phyloP scores from a whole-genome alignment of 208 protist genomes.

The Trypanosoma platydactyli region DNA sequence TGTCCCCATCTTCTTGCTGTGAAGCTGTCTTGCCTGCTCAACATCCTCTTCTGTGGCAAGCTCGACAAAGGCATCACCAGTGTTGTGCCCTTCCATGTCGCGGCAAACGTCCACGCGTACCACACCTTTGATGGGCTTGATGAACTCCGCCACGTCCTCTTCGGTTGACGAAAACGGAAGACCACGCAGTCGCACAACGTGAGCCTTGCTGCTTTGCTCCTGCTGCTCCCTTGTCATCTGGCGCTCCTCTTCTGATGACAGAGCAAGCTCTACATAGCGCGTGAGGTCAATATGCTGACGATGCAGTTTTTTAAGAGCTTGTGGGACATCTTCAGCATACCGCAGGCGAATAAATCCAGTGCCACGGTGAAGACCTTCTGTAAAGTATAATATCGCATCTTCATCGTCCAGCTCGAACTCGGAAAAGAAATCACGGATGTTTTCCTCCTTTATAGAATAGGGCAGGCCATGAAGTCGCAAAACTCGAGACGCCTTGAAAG shows the following conservation, averaged over 20 bases:
- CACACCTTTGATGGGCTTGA: slow-evolving; percentile 36
- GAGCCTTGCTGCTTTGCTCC: slow-evolving; percentile 28
- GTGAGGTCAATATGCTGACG: slow-evolving; percentile 39
- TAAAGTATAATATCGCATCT: slow-evolving; percentile 38
- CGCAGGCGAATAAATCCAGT: slow-evolving; percentile 43
- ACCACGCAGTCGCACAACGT: slow-evolving; percentile 67
- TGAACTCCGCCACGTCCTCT: slow-evolving; percentile 54
- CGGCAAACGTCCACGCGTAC: slow-evolving; percentile 44
- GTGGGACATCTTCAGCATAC: slow-evolving; percentile 29
- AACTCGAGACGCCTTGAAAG: slow-evolving; percentile 4
- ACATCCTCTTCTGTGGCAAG: slow-evolving; percentile 35
- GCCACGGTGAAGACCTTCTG: slow-evolving; percentile 37
- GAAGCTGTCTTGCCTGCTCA: slow-evolving; percentile 32
- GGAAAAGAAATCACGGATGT: slow-evolving; percentile 44
- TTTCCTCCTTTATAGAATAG: slow-evolving; percentile 33
- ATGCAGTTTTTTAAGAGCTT: slow-evolving; percentile 36
- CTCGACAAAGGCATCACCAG: slow-evolving; percentile 76
- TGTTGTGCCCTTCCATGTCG: slow-evolving; percentile 42
- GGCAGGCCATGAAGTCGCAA: slow-evolving; percentile 48
- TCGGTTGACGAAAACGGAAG: slow-evolving; percentile 59
- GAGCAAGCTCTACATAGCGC: slow-evolving; percentile 43
- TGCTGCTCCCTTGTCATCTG: slow-evolving; percentile 17
- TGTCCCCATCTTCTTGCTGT: slow-evolving; percentile 48
- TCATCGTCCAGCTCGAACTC: slow-evolving; percentile 31
- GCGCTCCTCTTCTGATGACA: slow-evolving; percentile 32